These are phyloP conservation scores for Penicillium nordicum DNA, from an alignment of 2,329 filamentous ascomycete genomes.

Conservation along the genomic window DNA sequence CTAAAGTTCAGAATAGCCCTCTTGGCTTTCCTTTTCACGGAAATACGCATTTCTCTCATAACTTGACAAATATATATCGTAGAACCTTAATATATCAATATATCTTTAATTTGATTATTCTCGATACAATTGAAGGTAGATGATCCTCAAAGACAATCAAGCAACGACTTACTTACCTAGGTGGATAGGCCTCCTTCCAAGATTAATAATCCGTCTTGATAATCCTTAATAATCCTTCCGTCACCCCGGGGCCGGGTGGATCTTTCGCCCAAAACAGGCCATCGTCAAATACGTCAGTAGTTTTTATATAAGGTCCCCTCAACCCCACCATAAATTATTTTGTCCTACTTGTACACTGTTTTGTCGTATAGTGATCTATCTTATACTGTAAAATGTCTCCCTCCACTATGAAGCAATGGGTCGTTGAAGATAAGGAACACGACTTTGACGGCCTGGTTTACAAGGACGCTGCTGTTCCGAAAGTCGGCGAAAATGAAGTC, in stretches of 20 bases:
- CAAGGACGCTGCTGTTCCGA: constrained; percentile 53
- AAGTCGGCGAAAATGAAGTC: constrained; percentile 67
- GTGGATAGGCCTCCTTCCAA: too few species aligned
- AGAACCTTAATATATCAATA: too few species aligned
- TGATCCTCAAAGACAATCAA: too few species aligned
- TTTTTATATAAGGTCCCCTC: neutral
- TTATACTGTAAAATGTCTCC: constrained; percentile 34
- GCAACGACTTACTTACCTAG: too few species aligned
- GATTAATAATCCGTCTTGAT: too few species aligned
- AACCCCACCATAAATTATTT: too few species aligned
- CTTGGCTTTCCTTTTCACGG: too few species aligned
- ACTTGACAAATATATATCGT: neutral
- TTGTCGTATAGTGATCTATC: neutral
- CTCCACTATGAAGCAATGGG: constrained; percentile 55
- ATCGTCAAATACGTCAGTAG: constrained; percentile 4
- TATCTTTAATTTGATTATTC: neutral
- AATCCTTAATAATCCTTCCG: constrained; percentile 6
- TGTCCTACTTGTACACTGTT: neutral
- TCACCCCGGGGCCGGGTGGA: constrained; percentile 6
- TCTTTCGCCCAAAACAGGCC: neutral
- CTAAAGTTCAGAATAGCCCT: too few species aligned
- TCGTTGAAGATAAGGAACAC: constrained; percentile 46
- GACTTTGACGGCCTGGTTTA: constrained; percentile 61
- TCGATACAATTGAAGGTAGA: too few species aligned
- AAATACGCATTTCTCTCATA: too few species aligned